These are phyloP conservation scores for Arachis monticola DNA, from an alignment of 331 rosid species.

Conservation along the genomic window DNA sequence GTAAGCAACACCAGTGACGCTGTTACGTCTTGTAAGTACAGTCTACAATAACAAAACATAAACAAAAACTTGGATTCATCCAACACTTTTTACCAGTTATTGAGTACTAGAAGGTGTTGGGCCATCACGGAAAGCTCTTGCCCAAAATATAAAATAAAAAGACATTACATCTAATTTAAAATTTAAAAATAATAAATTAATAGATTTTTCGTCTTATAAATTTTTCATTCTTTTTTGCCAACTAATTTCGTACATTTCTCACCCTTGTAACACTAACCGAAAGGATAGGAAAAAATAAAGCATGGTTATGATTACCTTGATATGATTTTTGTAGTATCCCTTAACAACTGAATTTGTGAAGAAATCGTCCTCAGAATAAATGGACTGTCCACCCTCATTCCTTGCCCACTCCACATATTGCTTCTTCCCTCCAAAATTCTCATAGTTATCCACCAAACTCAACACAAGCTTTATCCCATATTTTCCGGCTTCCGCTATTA, in stretches of 20 bases:
- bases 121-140: no score
- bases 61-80: not conserved
- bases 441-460: slow-evolving; percentile 88
- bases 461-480: slow-evolving; percentile 75
- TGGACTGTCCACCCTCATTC: slow-evolving; percentile 71
- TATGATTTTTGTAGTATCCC: slow-evolving; percentile 77
- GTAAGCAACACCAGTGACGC: slow-evolving; percentile 71
- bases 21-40: slow-evolving; percentile 81
- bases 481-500: slow-evolving; percentile 67
- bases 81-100: not conserved
- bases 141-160: no score
- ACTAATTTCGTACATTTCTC: no score
- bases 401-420: slow-evolving; percentile 93
- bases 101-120: not conserved
- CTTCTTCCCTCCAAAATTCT: slow-evolving; percentile 76
- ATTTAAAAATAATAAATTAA: no score
- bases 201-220: no score
- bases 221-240: no score
- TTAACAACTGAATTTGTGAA: slow-evolving; percentile 63
- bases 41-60: slow-evolving; percentile 43
- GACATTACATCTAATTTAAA: no score
- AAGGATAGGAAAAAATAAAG: not conserved
- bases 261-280: no score
- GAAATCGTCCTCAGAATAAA: slow-evolving; percentile 78
- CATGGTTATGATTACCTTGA: slow-evolving; percentile 53